Percentiles rank a stretch among this genome's conserved stretches.
Conservation (phyloP, 2,329 filamentous ascomycete genomes). For the Blumeria hordei region DNA sequence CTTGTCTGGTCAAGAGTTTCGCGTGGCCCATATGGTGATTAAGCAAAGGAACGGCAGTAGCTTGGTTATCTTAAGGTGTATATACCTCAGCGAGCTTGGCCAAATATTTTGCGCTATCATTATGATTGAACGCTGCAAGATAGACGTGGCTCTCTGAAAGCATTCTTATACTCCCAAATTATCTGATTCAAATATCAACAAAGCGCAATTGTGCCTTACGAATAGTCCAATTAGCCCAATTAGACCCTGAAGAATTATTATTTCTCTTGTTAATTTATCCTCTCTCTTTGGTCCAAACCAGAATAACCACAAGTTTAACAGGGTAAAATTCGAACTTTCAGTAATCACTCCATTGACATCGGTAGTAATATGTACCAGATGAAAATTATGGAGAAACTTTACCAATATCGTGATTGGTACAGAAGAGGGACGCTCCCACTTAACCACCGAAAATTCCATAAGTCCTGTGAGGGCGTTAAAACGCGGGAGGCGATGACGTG, state of each 20-base stretch:
- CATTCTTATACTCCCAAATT: conserved; percentile 27
- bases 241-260: conserved; percentile 53
- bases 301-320: conserved; percentile 89
- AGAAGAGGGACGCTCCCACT: conserved; percentile 49
- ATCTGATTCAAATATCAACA: conserved; percentile 76
- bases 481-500: conserved; percentile 68
- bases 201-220: conserved; percentile 60
- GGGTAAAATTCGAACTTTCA: conserved; percentile 73
- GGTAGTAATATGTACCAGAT: conserved; percentile 40
- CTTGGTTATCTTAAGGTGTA: too few species aligned
- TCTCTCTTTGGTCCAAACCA: conserved; percentile 85
- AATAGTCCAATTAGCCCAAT: conserved; percentile 67
- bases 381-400: conserved; percentile 41
- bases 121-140: too few species aligned
- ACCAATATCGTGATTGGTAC: conserved; percentile 36
- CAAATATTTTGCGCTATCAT: too few species aligned
- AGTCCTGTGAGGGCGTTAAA: conserved; percentile 72
- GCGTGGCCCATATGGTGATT: too few species aligned
- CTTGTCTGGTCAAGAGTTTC: too few species aligned
- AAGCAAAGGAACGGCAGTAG: too few species aligned
- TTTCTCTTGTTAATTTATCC: conserved; percentile 54
- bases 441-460: conserved; percentile 65
- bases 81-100: too few species aligned
- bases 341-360: conserved; percentile 46
- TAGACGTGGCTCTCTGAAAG: too few species aligned